Evolutionary conservation across 2,329 filamentous ascomycete species (phyloP).

Genomic region (Fusarium sp.): DNA sequence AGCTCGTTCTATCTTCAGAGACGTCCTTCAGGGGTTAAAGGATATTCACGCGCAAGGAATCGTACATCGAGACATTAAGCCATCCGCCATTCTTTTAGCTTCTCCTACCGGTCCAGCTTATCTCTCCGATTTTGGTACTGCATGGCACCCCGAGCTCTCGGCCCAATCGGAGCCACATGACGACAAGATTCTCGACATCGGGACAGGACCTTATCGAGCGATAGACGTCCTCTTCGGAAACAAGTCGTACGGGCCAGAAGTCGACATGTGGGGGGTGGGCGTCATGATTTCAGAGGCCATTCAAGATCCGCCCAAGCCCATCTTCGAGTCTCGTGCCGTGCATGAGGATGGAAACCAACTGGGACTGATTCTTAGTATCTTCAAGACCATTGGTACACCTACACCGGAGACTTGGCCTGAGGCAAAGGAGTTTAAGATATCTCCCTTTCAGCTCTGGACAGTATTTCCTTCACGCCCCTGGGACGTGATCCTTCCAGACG

Average conservation of each 20-base stretch:
- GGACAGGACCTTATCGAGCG: constrained; percentile 89
- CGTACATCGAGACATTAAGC: constrained; percentile 94
- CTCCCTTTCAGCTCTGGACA: constrained; percentile 92
- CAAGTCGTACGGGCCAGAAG: constrained; percentile 73
- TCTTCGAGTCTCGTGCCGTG: constrained; percentile 82
- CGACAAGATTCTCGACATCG: constrained; percentile 89
- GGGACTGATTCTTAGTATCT: constrained; percentile 90
- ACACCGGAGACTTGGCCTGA: constrained; percentile 86
- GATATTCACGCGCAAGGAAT: constrained; percentile 81
- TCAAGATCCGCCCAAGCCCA: constrained; percentile 64
- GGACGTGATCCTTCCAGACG: constrained; percentile 75
- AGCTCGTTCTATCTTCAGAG: constrained; percentile 64
- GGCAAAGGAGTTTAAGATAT: constrained; percentile 72
- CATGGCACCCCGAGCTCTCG: constrained; percentile 77
- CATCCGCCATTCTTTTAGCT: constrained; percentile 84
- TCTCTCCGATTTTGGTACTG: constrained; percentile 91
- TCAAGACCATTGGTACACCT: constrained; percentile 90
- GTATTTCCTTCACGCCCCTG: constrained; percentile 76
- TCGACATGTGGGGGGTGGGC: constrained; percentile 93
- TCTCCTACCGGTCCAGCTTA: constrained; percentile 77
- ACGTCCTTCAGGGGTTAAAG: constrained; percentile 77
- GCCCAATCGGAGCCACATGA: constrained; percentile 72
- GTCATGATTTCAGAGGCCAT: constrained; percentile 84
- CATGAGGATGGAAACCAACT: constrained; percentile 91
- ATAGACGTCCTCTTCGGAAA: constrained; percentile 93